phyloP scores from a whole-genome alignment of 305 asterid genomes.

The Ilex paraguariensis region DNA sequence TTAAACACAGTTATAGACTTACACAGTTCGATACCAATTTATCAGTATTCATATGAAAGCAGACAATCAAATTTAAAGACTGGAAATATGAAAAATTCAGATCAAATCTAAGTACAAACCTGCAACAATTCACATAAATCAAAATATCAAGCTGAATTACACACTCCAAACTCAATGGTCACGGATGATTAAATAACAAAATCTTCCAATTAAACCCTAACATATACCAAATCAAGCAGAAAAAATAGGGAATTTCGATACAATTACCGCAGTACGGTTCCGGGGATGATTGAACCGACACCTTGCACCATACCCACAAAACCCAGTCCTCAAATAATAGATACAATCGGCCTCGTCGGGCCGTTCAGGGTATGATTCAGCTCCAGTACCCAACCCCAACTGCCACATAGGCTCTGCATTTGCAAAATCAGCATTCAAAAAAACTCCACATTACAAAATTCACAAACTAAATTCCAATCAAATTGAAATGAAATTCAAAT shows the following conservation, averaged over 20 bases:
- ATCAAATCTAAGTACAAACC: slow-evolving; percentile 21
- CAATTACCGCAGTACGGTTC: slow-evolving; percentile 54
- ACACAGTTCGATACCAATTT: too few species aligned
- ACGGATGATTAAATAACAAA: slow-evolving; percentile 8
- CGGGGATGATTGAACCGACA: slow-evolving; percentile 98
- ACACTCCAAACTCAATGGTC: slow-evolving; percentile 28
- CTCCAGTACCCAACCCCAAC: slow-evolving; percentile 53
- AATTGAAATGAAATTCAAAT: slow-evolving; percentile 3
- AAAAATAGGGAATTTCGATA: slow-evolving; percentile 3
- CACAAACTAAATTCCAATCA: background rate
- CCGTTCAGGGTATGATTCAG: slow-evolving; percentile 76
- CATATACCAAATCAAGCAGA: background rate
- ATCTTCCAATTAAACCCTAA: background rate
- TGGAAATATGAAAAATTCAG: slow-evolving; percentile 7
- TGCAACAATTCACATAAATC: slow-evolving; percentile 8
- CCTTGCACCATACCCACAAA: slow-evolving; percentile 82
- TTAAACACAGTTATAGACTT: background rate
- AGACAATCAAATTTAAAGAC: background rate
- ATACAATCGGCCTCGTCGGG: slow-evolving; percentile 78
- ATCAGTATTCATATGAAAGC: too few species aligned
- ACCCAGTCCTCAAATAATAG: slow-evolving; percentile 84
- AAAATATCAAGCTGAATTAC: slow-evolving; percentile 8
- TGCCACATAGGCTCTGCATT: slow-evolving; percentile 19
- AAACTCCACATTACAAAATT: background rate
- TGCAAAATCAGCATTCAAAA: background rate